Base-by-base conservation (phyloP, 1,284 basidiomycete species). In the Tetrapyrgos nigripes region DNA sequence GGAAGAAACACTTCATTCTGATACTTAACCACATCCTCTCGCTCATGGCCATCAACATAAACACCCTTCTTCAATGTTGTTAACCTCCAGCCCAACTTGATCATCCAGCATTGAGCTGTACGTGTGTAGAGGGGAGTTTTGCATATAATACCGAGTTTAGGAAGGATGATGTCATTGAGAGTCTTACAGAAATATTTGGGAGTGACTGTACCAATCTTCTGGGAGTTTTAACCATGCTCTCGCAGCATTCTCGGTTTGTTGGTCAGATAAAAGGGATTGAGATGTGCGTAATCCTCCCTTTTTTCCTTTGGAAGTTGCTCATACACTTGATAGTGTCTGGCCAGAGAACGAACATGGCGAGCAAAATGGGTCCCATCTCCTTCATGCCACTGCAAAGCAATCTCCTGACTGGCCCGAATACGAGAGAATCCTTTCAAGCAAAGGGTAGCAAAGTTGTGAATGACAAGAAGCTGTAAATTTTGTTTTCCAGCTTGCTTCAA, bases 11-110 rank as follows among this genome's bases (percentile, higher is more conserved):
- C 46, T 11, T 67, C 46, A 3, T 72, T 37, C 1, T 66, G 62
- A 65, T 77, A 76, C 17, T 70, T 53, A 0, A 74, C 69, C 24
- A 79, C 73, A 69, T 79, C 75, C 6, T 50, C 54, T 6, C 64
- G 59, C 50, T 78, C 71, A 65, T 78, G 76, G 0, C 77, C 75
- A 73, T 77, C 75, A 62, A 73, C 68, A 54, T 74, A 75, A 45
- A 76, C 68, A 4, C 72, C 70, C 57, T 76, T 76, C 26, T 62
- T 47, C 2, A 73, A 24, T 1, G 64, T 19, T 17, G 67, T 71
- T 4, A 45, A 46, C 13, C 56, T 23, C 62, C 65, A 73, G 1
- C 71, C 71, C 24, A 75, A 60, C 53, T 66, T 70, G n/a, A 68
- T 53, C 1, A 76, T 58, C 75, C 75, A 77, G 5, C 64, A 62